A percentile compares a stretch with the other conserved stretches of the same genome.
phyloP scores from a whole-genome alignment of 768 basidiomycete species.

The Butyriboletus loyo region DNA sequence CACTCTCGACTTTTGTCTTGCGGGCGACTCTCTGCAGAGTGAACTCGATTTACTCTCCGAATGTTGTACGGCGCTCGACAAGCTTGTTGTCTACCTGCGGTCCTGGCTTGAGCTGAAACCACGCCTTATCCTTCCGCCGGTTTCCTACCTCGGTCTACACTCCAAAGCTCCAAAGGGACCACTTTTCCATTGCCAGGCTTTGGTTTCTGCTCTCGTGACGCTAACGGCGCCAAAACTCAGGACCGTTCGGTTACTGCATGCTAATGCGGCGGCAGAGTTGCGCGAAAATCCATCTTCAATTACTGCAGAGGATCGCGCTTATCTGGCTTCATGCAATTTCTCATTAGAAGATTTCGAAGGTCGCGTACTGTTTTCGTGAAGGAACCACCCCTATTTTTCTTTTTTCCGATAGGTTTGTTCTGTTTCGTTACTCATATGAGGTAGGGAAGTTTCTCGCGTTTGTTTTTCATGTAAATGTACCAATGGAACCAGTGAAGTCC shows the following conservation, averaged over 20 bases:
- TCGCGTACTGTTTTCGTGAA: conserved; percentile 12
- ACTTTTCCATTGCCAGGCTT: conserved; percentile 12
- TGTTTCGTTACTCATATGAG: background rate
- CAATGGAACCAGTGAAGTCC: background rate
- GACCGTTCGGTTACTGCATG: conserved; percentile 21
- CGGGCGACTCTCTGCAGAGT: conserved; percentile 21
- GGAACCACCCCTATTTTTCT: background rate
- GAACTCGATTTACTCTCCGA: conserved; percentile 27
- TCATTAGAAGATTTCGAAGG: conserved; percentile 25
- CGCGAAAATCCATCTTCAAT: conserved; percentile 5
- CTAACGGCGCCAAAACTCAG: conserved; percentile 19
- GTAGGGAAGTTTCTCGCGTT: background rate
- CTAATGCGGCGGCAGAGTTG: conserved; percentile 11
- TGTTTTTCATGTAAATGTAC: background rate
- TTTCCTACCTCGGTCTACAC: conserved; percentile 25
- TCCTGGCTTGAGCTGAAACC: conserved; percentile 23
- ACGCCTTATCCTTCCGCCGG: conserved; percentile 22
- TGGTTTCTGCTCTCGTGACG: conserved; percentile 24
- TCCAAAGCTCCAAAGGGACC: conserved; percentile 15
- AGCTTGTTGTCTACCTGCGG: conserved; percentile 24
- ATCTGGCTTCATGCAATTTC: conserved; percentile 11
- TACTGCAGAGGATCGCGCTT: conserved; percentile 7
- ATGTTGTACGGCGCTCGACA: conserved; percentile 22
- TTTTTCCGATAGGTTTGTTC: background rate
- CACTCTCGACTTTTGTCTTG: conserved; percentile 26